Conservation (phyloP, 2,329 filamentous ascomycete genomes). For the Ilyonectria mors-panacis region DNA sequence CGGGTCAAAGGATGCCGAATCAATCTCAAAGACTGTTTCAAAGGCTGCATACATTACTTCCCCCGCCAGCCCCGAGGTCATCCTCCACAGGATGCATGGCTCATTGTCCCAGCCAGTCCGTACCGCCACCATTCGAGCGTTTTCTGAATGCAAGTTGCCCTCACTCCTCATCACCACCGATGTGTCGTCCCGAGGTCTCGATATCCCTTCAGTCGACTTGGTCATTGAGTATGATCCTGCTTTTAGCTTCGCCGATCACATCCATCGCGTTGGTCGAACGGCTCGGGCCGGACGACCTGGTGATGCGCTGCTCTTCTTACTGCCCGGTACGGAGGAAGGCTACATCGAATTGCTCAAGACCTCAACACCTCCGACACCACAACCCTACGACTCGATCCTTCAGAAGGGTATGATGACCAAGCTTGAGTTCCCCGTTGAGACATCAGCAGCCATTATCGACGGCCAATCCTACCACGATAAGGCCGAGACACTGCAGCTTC, state of each 20-base stretch:
- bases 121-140: slow-evolving; percentile 87
- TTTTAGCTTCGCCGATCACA: slow-evolving; percentile 92
- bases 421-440: slow-evolving; percentile 80
- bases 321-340: slow-evolving; percentile 91
- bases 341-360: slow-evolving; percentile 82
- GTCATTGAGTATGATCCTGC: slow-evolving; percentile 97
- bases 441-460: slow-evolving; percentile 65
- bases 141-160: slow-evolving; percentile 80
- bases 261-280: slow-evolving; percentile 94
- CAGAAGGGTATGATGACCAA: slow-evolving; percentile 76
- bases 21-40: slow-evolving; percentile 73
- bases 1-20: slow-evolving; percentile 51
- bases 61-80: slow-evolving; percentile 79
- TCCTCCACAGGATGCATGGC: slow-evolving; percentile 89
- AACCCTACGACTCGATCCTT: slow-evolving; percentile 69
- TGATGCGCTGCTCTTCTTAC: slow-evolving; percentile 88
- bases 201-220: slow-evolving; percentile 94
- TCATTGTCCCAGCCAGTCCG: slow-evolving; percentile 90
- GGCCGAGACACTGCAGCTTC: slow-evolving; percentile 71
- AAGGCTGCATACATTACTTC: slow-evolving; percentile 81
- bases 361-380: slow-evolving; percentile 63
- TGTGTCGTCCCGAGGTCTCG: slow-evolving; percentile 94
- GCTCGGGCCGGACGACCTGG: slow-evolving; percentile 92
- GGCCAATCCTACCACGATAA: slow-evolving; percentile 63
- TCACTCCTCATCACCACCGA: slow-evolving; percentile 94